Percentiles rank a stretch among this genome's conserved stretches.
Conservation (phyloP, 2,329 filamentous ascomycete species). For the Mariannaea sp. region DNA sequence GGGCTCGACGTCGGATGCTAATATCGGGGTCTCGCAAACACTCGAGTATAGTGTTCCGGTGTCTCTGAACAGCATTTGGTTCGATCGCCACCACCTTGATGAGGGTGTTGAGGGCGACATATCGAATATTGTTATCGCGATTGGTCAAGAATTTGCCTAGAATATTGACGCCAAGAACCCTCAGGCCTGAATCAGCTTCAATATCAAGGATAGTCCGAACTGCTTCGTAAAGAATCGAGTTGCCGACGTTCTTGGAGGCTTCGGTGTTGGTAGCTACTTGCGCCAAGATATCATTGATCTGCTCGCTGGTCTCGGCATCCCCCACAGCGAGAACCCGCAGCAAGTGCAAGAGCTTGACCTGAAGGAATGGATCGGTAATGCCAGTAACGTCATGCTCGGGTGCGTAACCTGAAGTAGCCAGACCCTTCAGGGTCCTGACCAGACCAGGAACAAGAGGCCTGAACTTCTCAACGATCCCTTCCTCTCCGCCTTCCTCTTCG, state of each 20-base stretch:
- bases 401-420: constrained; percentile 94
- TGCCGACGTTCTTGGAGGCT: constrained; percentile 96
- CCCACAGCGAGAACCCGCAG: constrained; percentile 85
- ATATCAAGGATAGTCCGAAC: constrained; percentile 98
- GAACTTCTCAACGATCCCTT: constrained; percentile 89
- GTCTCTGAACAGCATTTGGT: constrained; percentile 94
- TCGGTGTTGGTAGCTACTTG: constrained; percentile 98
- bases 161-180: constrained; percentile 96
- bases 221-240: constrained; percentile 96
- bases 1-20: constrained; percentile 91
- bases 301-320: constrained; percentile 85
- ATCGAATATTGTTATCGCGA: constrained; percentile 98
- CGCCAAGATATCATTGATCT: constrained; percentile 97
- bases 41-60: constrained; percentile 96
- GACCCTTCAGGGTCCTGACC: constrained; percentile 87
- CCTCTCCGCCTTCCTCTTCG: constrained; percentile 88
- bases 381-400: constrained; percentile 98
- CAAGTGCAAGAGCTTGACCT: constrained; percentile 92
- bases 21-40: constrained; percentile 97
- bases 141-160: constrained; percentile 98
- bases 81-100: constrained; percentile 99
- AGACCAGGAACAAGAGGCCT: constrained; percentile 81
- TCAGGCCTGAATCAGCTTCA: constrained; percentile 91
- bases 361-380: constrained; percentile 95
- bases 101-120: constrained; percentile 94